Conservation (phyloP, 495 filamentous ascomycete genomes). For the Penicillium antarcticum region DNA sequence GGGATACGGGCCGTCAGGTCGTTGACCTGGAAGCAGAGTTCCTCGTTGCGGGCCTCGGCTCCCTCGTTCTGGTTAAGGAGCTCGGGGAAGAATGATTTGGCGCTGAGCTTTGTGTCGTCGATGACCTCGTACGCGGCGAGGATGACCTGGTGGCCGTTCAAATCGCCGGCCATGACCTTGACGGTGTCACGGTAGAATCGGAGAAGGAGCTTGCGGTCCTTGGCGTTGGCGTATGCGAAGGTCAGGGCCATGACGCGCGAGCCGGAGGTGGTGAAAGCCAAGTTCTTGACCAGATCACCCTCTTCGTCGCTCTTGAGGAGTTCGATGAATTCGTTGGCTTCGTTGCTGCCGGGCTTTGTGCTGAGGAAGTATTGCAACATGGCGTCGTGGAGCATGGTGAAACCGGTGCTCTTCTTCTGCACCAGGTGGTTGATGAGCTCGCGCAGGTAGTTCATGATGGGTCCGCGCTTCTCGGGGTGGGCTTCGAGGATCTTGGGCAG, state of each 20-base stretch:
- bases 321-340: slow-evolving; percentile 84
- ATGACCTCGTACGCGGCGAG: slow-evolving; percentile 83
- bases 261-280: slow-evolving; percentile 92
- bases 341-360: slow-evolving; percentile 67
- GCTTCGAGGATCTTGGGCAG: slow-evolving; percentile 69
- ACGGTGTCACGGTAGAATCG: slow-evolving; percentile 83
- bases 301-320: slow-evolving; percentile 86
- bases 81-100: slow-evolving; percentile 81
- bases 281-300: slow-evolving; percentile 83
- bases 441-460: slow-evolving; percentile 79
- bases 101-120: slow-evolving; percentile 87
- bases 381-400: slow-evolving; percentile 94
- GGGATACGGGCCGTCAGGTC: slow-evolving; percentile 73
- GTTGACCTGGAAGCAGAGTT: slow-evolving; percentile 59
- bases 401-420: slow-evolving; percentile 93
- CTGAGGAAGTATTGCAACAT: slow-evolving; percentile 96
- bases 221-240: slow-evolving; percentile 79
- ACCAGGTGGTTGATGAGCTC: slow-evolving; percentile 85
- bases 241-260: slow-evolving; percentile 75
- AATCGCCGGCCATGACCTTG: slow-evolving; percentile 75
- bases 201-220: slow-evolving; percentile 87
- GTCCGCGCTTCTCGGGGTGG: slow-evolving; percentile 76
- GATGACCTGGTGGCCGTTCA: slow-evolving; percentile 74
- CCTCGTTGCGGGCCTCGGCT: slow-evolving; percentile 53
- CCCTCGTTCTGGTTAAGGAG: slow-evolving; percentile 65